Percentiles rank a stretch among this genome's conserved stretches.
These are phyloP conservation scores for Royoungia palumana DNA, from an alignment of 768 basidiomycete genomes.

Conservation along the genomic window DNA sequence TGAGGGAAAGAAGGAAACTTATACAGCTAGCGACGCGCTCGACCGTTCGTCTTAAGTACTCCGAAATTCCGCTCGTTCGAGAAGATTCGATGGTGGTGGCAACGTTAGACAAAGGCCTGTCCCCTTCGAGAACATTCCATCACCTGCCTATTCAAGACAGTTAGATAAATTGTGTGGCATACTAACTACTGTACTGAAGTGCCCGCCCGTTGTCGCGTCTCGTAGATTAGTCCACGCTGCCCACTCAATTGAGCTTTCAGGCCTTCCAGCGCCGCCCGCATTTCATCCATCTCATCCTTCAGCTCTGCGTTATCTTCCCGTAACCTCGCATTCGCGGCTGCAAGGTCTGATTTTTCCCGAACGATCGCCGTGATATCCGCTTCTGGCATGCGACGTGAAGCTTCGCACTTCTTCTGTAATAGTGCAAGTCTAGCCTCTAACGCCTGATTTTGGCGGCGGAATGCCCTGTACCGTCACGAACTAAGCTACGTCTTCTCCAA, in stretches of 20 bases:
- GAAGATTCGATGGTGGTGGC: slow-evolving; percentile 39
- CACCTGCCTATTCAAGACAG: slow-evolving; percentile 25
- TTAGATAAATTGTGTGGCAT: too few species aligned
- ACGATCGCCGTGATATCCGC: slow-evolving; percentile 45
- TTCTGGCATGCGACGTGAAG: slow-evolving; percentile 33
- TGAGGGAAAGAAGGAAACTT: slow-evolving; percentile 10
- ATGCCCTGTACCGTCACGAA: slow-evolving; percentile 35
- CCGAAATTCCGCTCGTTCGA: slow-evolving; percentile 33
- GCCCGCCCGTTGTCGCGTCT: slow-evolving; percentile 43
- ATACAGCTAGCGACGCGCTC: slow-evolving; percentile 16
- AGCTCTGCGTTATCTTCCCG: slow-evolving; percentile 56
- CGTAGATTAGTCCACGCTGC: slow-evolving; percentile 41
- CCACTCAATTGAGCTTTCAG: slow-evolving; percentile 57
- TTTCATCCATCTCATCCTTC: slow-evolving; percentile 57
- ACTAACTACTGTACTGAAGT: slow-evolving; percentile 1
- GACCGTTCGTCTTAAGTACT: slow-evolving; percentile 34
- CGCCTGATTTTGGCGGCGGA: slow-evolving; percentile 58
- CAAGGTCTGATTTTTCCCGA: slow-evolving; percentile 44
- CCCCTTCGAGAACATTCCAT: slow-evolving; percentile 31
- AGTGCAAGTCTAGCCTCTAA: slow-evolving; percentile 56
- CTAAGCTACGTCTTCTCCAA: neutral
- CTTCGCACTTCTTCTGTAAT: slow-evolving; percentile 41
- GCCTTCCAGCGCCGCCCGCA: slow-evolving; percentile 68
- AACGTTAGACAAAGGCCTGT: too few species aligned
- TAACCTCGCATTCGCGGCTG: slow-evolving; percentile 50